Evolutionary conservation across 2,329 filamentous ascomycete species (phyloP), one percentile per base, ranked within the genome.

Genomic region (Torrubiellomyces zombiae): DNA sequence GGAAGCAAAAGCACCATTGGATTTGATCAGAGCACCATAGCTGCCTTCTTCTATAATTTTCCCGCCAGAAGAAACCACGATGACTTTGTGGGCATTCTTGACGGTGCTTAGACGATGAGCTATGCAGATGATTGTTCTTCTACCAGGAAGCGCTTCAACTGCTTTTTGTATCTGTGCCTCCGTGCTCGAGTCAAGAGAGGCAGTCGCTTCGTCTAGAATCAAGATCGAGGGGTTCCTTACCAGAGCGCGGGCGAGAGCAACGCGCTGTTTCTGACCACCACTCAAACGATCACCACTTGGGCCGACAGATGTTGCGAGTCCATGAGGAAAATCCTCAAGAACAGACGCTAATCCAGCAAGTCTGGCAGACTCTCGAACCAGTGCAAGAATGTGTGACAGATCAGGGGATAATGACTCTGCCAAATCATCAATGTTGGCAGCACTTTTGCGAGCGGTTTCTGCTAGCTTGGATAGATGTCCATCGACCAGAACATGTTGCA

Each of bases 191-290:
- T 56, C 50, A 16, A 57, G 39, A 1, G 70, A 64, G 10, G 63
- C 67, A 0, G 73, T 78, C 1, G 72, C 72, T 45, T 78, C 73
- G 33, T 78, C 75, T 3, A 73, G 53, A 6, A 80, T 65, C 2
- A 80, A 50, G 21, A 78, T 70, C 4, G 57, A 55, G 2, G 73
- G 67, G 32, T 67, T 50, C 23, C 62, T 61, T 21, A 75, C 50
- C 26, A 75, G 68, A 20, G 63, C 65, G 12, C 70, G 56, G 1
- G 70, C 69, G 29, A 75, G 73, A 1, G 67, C 63, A 7, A 75
- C 51, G 4, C 70, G 56, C 38, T 75, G 71, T 14, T 66, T 55
- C 38, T 75, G 69, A 3, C 63, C 64, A 21, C 63, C 63, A 25
- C 56, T 62, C 17, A 67, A 43, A 6, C 60, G 47, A 10, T 49